Percentiles rank a stretch among this genome's conserved stretches.
phyloP scores from a whole-genome alignment of 2,329 filamentous ascomycete genomes.

The Aspergillus brunneoviolaceus region DNA sequence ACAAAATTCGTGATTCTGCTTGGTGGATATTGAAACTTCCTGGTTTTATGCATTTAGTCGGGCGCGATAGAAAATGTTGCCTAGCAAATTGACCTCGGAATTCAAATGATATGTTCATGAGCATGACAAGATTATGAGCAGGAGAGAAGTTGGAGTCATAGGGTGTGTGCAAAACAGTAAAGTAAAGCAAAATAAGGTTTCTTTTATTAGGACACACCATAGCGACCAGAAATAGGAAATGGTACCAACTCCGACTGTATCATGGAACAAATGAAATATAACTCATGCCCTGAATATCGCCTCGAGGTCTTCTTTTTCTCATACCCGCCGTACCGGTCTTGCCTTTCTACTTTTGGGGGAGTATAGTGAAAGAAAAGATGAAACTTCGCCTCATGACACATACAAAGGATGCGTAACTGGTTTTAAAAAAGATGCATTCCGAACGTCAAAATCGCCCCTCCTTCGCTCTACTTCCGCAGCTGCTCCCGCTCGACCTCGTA shows the following conservation, averaged over 20 bases:
- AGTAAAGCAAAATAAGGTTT: constrained; percentile 26
- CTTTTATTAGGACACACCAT: constrained; percentile 37
- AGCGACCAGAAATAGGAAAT: constrained; percentile 29
- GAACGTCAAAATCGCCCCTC: constrained; percentile 15
- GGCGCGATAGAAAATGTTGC: constrained; percentile 2
- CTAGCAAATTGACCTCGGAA: constrained; percentile 1
- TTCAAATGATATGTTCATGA: constrained; percentile 5
- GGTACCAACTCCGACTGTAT: constrained; percentile 42
- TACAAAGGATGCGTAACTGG: constrained; percentile 33
- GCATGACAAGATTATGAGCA: not conserved
- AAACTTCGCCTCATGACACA: constrained; percentile 37
- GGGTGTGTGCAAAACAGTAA: constrained; percentile 12
- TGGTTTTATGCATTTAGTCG: not conserved
- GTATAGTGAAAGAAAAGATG: constrained; percentile 13
- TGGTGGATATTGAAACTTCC: not conserved
- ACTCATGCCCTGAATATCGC: constrained; percentile 34
- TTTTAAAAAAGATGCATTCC: constrained; percentile 21
- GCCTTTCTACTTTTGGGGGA: constrained; percentile 22
- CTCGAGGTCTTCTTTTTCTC: constrained; percentile 27
- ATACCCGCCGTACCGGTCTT: constrained; percentile 25
- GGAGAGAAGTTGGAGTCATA: not conserved
- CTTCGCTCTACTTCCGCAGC: constrained; percentile 42
- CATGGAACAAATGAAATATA: constrained; percentile 40
- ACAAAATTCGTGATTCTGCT: not conserved
- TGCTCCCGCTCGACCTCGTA: constrained; percentile 96